Percentiles rank a stretch among this genome's conserved stretches.
Conservation (phyloP, 306 rosid species). For the Lathyrus sativus region DNA sequence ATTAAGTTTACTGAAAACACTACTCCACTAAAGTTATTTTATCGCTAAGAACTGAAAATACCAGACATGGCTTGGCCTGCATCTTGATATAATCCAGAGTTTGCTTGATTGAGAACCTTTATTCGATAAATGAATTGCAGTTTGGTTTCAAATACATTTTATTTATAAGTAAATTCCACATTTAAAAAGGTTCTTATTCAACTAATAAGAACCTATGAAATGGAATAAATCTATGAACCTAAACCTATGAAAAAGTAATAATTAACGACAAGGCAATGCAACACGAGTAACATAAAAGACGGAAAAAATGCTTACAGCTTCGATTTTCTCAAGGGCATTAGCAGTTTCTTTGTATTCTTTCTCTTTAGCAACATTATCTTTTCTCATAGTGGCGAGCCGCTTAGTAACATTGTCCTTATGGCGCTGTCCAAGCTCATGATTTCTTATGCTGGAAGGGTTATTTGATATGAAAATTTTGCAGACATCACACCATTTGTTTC, state of each 20-base stretch:
- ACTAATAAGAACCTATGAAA: background rate
- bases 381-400: conserved; percentile 83
- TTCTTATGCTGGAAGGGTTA: conserved; percentile 80
- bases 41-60: background rate
- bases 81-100: background rate
- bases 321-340: conserved; percentile 73
- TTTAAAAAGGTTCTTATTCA: background rate
- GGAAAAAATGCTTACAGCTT: conserved; percentile 65
- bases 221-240: background rate
- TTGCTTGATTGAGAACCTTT: conserved; percentile 1
- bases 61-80: background rate
- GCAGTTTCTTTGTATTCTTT: conserved; percentile 80
- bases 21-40: background rate
- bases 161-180: background rate
- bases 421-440: conserved; percentile 92
- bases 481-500: conserved; percentile 97
- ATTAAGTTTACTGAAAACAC: background rate
- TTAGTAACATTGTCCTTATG: conserved; percentile 87
- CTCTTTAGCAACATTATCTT: conserved; percentile 84
- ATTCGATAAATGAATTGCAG: background rate
- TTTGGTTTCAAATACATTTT: background rate
- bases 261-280: no score
- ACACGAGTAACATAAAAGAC: background rate
- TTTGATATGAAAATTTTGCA: conserved; percentile 89
- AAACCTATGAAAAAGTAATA: no score